A percentile compares a stretch with the other conserved stretches of the same genome.
Evolutionary conservation across 306 rosid species (phyloP).

Genomic region (Cicer chorassanicum): DNA sequence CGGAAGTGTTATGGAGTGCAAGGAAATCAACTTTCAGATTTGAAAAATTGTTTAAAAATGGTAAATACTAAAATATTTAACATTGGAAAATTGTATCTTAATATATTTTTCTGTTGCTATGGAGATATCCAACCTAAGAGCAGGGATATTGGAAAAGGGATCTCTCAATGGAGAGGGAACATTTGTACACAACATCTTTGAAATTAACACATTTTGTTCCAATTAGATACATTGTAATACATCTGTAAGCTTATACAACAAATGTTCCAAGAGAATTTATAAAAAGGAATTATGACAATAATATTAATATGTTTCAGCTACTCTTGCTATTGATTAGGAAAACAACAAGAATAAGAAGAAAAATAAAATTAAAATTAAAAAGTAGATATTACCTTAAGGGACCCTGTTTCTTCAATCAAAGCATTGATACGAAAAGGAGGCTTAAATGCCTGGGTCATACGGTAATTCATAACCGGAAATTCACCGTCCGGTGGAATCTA

Average conservation of each 20-base stretch:
- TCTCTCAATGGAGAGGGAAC: neutral
- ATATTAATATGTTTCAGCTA: conserved; percentile 19
- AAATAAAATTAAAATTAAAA: conserved; percentile 21
- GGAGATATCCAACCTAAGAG: conserved; percentile 27
- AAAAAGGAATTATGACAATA: conserved; percentile 7
- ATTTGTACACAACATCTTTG: neutral
- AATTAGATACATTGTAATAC: conserved; percentile 12
- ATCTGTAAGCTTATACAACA: conserved; percentile 7
- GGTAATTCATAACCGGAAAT: conserved; percentile 89
- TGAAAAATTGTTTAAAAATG: conserved; percentile 16
- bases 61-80: conserved; percentile 14
- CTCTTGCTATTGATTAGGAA: conserved; percentile 28
- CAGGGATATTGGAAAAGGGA: conserved; percentile 2
- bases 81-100: conserved; percentile 23
- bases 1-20: conserved; percentile 14
- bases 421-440: conserved; percentile 84
- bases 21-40: conserved; percentile 33
- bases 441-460: conserved; percentile 83
- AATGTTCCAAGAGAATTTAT: conserved; percentile 25
- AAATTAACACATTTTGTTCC: conserved; percentile 23
- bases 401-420: conserved; percentile 77
- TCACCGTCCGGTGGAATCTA: conserved; percentile 88
- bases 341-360: neutral
- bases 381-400: conserved; percentile 61
- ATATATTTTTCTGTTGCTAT: conserved; percentile 20